Conservation (phyloP, 148 eudicot species). For the Cornus kousa region DNA sequence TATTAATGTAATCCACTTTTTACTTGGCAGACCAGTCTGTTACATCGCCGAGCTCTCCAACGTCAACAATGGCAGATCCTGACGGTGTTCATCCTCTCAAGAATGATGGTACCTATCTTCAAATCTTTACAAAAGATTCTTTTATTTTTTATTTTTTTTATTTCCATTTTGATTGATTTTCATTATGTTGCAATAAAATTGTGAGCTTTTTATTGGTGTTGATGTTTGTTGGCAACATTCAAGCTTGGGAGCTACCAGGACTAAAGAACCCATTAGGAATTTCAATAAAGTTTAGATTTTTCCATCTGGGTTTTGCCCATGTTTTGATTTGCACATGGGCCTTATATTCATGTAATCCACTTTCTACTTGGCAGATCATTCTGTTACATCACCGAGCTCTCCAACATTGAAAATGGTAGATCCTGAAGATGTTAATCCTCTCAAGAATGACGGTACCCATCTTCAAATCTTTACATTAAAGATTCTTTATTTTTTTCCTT, state of each 20-base stretch:
- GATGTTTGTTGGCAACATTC: conserved; percentile 13
- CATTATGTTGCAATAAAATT: neutral
- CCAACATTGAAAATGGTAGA: conserved; percentile 22
- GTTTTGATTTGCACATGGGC: neutral
- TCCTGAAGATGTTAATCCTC: conserved; percentile 16
- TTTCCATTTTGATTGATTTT: neutral
- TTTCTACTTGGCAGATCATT: conserved; percentile 22
- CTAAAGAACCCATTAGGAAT: conserved; percentile 7
- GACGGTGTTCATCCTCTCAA: conserved; percentile 17
- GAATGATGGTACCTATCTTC: conserved; percentile 23
- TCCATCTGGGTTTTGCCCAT: neutral
- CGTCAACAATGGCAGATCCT: conserved; percentile 24
- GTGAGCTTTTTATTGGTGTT: neutral
- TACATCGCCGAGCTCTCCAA: conserved; percentile 15
- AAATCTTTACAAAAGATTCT: neutral
- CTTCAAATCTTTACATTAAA: neutral
- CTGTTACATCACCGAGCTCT: conserved; percentile 14
- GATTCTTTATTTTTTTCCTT: neutral
- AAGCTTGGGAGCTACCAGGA: conserved; percentile 4
- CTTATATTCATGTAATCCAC: neutral
- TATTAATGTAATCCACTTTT: conserved; percentile 1
- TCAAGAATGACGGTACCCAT: conserved; percentile 26
- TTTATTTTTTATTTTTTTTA: neutral
- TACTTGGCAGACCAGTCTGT: conserved; percentile 20
- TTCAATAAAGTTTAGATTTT: neutral